phyloP scores from a whole-genome alignment of 2,329 filamentous ascomycete species.

The Stachybotrys chartarum region DNA sequence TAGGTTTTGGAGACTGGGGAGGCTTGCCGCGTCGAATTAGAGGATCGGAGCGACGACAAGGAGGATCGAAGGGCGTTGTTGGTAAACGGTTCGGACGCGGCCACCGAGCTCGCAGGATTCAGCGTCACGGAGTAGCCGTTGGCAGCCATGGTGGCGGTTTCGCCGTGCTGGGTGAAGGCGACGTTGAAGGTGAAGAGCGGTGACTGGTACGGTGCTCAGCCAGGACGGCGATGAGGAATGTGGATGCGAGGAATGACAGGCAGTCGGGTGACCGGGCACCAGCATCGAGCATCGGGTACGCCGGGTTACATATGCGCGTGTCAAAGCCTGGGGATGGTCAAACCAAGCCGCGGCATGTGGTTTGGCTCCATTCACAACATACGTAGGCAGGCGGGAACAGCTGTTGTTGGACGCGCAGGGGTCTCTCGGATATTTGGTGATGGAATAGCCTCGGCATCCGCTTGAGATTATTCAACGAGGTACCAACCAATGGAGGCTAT shows the following conservation, averaged over 20 bases:
- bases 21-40: constrained; percentile 52
- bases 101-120: constrained; percentile 34
- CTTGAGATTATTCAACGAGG: constrained; percentile 6
- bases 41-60: constrained; percentile 60
- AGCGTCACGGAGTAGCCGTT: constrained; percentile 34
- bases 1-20: constrained; percentile 85
- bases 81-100: constrained; percentile 33
- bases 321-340: constrained; percentile 2
- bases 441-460: constrained; percentile 15
- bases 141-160: constrained; percentile 11
- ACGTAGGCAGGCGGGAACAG: not conserved
- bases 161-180: not conserved
- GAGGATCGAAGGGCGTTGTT: constrained; percentile 55
- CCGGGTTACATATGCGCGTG: not conserved
- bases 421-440: not conserved
- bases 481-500: not conserved
- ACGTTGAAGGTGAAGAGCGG: not conserved
- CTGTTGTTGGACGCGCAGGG: constrained; percentile 1
- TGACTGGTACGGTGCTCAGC: not conserved
- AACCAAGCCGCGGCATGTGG: constrained; percentile 11
- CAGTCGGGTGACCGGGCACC: too few relatives aligned
- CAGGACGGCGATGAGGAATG: not conserved
- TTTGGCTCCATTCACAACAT: constrained; percentile 4
- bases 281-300: not conserved
- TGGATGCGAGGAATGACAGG: not conserved